Percentiles rank a stretch among this genome's conserved stretches.
These are phyloP conservation scores for Ogataea trehaloabstinens DNA, from an alignment of 805 yeast genomes.

Conservation along the genomic window DNA sequence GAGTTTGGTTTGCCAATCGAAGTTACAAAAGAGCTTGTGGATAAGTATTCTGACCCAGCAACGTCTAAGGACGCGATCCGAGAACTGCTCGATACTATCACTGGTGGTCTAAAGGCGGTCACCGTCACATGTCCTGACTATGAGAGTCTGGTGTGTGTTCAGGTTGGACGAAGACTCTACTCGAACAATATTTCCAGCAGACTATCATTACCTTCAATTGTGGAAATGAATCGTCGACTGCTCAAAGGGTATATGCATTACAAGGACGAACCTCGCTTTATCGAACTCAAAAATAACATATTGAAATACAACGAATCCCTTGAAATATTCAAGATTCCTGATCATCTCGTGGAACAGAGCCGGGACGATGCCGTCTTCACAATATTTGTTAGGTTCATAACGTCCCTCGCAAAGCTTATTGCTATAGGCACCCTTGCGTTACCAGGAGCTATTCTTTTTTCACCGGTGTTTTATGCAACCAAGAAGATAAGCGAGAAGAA, in stretches of 20 bases:
- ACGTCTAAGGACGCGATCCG: conserved; percentile 73
- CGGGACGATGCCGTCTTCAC: conserved; percentile 22
- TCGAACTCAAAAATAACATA: conserved; percentile 59
- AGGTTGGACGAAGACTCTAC: conserved; percentile 88
- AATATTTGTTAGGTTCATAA: conserved; percentile 24
- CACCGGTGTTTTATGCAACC: conserved; percentile 83
- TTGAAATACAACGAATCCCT: conserved; percentile 64
- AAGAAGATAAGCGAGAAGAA: conserved; percentile 70
- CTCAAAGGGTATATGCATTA: conserved; percentile 77
- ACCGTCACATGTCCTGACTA: conserved; percentile 88
- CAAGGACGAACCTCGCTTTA: conserved; percentile 67
- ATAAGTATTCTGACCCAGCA: conserved; percentile 55
- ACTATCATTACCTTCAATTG: conserved; percentile 76
- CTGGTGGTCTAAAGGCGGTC: conserved; percentile 75
- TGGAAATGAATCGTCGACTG: conserved; percentile 88
- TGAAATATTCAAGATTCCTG: conserved; percentile 49
- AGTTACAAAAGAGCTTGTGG: conserved; percentile 59
- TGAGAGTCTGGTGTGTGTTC: conserved; percentile 85
- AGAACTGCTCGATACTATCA: conserved; percentile 64
- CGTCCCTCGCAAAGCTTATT: conserved; percentile 43
- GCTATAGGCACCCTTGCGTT: conserved; percentile 62
- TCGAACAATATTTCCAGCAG: conserved; percentile 68
- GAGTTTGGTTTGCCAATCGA: conserved; percentile 91
- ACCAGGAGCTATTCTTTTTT: conserved; percentile 85
- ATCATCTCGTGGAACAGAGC: conserved; percentile 55